Evolutionary conservation across 2,329 filamentous ascomycete species (phyloP), one percentile per base, ranked within the genome.

Genomic region (Ophiocordyceps camponoti-rufipedis): DNA sequence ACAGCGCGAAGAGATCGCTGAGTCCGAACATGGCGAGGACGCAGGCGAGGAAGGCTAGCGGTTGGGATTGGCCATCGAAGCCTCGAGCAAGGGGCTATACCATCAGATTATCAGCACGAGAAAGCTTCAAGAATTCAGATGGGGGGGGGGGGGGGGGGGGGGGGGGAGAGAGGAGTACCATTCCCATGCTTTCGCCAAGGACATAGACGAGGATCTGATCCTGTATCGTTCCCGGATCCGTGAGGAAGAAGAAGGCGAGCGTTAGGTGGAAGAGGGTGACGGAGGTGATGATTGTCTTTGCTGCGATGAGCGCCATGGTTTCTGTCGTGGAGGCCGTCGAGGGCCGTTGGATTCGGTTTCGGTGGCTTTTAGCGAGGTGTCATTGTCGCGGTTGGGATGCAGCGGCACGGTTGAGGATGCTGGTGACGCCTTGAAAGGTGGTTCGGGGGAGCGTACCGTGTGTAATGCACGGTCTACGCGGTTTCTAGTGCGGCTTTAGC

Each of bases 241-340:
- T 81, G 55, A 93, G 71, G 65, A 95, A 82, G 67, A 91, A 85
- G 63, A 81, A 87, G 55, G 80, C 86, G 43, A 91, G 69, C 6
- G 84, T 85, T 51, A 94, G 63, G 65, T 94, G 85, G 67, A 91
- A 86, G 58, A 94, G 74, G 53, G 82, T 83, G 53, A 94, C 68
- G 45, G 78, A 80, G 54, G 84, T 82, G 54, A 95, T 81, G 61
- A 94, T 80, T 9, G 81, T 85, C 57, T 75, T 82, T 49, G 80
- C 79, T 2, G 85, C 87, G 56, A 95, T 73, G 60, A 93, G 69
- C 31, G 78, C 82, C 88, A 95, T 95, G 49, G 45, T 68, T 54
- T 54, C 38, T 14, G 31, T 5, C 14, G 38, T 7, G 4, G 23
- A 13, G 41, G 5, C 5, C 13, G 14, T 9, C 11, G 40, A 28